Evolutionary conservation across 257 asterid species (phyloP).

Genomic region (Verbascum thapsus): DNA sequence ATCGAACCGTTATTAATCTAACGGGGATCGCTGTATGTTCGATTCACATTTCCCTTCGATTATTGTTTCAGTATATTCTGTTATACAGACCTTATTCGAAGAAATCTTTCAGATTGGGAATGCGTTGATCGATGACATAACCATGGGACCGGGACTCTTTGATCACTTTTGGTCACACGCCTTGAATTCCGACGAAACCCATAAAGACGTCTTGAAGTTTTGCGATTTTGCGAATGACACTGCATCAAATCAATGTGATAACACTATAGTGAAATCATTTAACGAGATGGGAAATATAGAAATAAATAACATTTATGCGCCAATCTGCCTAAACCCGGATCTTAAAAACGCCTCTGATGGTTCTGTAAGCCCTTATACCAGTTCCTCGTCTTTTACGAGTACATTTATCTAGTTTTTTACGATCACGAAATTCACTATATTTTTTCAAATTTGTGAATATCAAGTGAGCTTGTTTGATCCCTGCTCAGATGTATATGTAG

Average conservation of each 20-base stretch:
- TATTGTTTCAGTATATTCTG: background rate
- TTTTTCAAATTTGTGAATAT: background rate
- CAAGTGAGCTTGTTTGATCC: constrained; percentile 39
- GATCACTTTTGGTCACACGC: constrained; percentile 42
- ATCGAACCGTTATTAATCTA: constrained; percentile 38
- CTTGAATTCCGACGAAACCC: constrained; percentile 42
- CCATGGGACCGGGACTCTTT: constrained; percentile 20
- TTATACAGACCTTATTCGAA: background rate
- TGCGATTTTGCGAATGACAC: constrained; percentile 29
- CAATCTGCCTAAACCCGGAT: constrained; percentile 24
- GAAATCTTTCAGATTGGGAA: constrained; percentile 38
- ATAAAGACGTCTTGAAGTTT: constrained; percentile 20
- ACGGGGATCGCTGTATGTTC: constrained; percentile 48
- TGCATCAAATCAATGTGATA: constrained; percentile 5
- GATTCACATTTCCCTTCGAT: background rate
- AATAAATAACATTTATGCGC: constrained; percentile 30
- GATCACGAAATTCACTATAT: too few species aligned
- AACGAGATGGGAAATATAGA: constrained; percentile 22
- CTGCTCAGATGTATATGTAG: constrained; percentile 35
- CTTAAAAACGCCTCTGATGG: constrained; percentile 30
- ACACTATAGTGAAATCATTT: background rate
- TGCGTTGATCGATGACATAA: constrained; percentile 34
- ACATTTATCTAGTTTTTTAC: too few species aligned
- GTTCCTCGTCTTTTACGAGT: background rate
- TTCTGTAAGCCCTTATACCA: constrained; percentile 26